These are phyloP conservation scores for Boletus speciosus DNA, from an alignment of 768 basidiomycete species.

Conservation along the genomic window DNA sequence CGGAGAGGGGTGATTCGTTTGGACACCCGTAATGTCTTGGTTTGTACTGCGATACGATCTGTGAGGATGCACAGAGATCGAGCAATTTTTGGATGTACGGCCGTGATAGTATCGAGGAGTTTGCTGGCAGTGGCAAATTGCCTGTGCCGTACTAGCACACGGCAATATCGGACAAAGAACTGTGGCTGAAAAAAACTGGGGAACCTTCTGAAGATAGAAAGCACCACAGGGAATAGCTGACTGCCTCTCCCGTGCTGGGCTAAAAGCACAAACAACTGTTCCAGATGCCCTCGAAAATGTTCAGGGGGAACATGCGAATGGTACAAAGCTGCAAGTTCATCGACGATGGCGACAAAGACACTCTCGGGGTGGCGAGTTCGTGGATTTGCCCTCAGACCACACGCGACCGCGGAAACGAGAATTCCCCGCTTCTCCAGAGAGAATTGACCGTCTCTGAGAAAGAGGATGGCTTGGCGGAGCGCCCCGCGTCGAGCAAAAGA, in stretches of 20 bases:
- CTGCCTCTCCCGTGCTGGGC: constrained; percentile 38
- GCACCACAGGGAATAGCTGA: constrained; percentile 38
- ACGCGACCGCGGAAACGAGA: constrained; percentile 39
- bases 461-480: constrained; percentile 26
- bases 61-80: constrained; percentile 6
- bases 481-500: constrained; percentile 27
- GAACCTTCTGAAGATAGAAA: constrained; percentile 33
- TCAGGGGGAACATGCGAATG: constrained; percentile 29
- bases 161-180: constrained; percentile 37
- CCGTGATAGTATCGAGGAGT: constrained; percentile 25
- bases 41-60: constrained; percentile 4
- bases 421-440: constrained; percentile 32
- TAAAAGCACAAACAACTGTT: constrained; percentile 40
- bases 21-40: constrained; percentile 7
- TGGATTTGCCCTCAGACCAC: constrained; percentile 35
- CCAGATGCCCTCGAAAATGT: constrained; percentile 43
- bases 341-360: constrained; percentile 33
- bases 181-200: constrained; percentile 39
- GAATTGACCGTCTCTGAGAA: constrained; percentile 35
- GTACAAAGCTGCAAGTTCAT: constrained; percentile 39
- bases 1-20: constrained; percentile 3
- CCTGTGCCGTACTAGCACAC: constrained; percentile 39
- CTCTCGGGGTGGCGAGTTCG: constrained; percentile 27
- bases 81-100: constrained; percentile 10
- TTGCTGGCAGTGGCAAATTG: constrained; percentile 36